phyloP scores from a whole-genome alignment of 176 grass and related monocot species.

The Cenchrus purpureus region DNA sequence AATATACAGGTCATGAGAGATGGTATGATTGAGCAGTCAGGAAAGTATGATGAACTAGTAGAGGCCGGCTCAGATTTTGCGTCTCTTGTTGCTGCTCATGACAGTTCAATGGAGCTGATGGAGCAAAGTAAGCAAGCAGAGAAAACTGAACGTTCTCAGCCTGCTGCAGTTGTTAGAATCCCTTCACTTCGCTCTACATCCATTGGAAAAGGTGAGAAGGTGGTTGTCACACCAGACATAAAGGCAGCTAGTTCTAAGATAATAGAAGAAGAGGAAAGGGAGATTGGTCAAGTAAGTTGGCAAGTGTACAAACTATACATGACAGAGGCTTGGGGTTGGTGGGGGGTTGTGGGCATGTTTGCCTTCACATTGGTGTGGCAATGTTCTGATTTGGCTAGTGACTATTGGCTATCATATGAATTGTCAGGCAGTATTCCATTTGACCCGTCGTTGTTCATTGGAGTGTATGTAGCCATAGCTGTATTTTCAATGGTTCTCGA shows the following conservation, averaged over 20 bases:
- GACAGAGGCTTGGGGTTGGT: slow-evolving; percentile 91
- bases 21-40: slow-evolving; percentile 68
- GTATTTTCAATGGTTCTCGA: slow-evolving; percentile 41
- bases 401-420: slow-evolving; percentile 92
- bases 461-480: slow-evolving; percentile 67
- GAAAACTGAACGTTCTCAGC: too few species aligned
- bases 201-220: too few species aligned
- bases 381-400: slow-evolving; percentile 54
- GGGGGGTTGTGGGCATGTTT: slow-evolving; percentile 40
- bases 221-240: not conserved
- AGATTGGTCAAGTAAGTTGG: slow-evolving; percentile 76
- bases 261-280: slow-evolving; percentile 82
- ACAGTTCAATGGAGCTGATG: slow-evolving; percentile 83
- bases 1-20: slow-evolving; percentile 76
- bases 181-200: too few species aligned
- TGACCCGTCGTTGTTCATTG: slow-evolving; percentile 66
- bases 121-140: not conserved
- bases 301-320: slow-evolving; percentile 75
- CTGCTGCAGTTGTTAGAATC: too few species aligned
- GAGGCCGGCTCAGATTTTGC: slow-evolving; percentile 65
- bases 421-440: slow-evolving; percentile 54
- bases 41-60: slow-evolving; percentile 64
- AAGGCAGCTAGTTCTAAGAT: slow-evolving; percentile 63
- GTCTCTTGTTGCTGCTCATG: slow-evolving; percentile 74
- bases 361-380: too few species aligned